Base-by-base conservation (phyloP, 768 basidiomycete genomes). In the Agaricus subrufescens region DNA sequence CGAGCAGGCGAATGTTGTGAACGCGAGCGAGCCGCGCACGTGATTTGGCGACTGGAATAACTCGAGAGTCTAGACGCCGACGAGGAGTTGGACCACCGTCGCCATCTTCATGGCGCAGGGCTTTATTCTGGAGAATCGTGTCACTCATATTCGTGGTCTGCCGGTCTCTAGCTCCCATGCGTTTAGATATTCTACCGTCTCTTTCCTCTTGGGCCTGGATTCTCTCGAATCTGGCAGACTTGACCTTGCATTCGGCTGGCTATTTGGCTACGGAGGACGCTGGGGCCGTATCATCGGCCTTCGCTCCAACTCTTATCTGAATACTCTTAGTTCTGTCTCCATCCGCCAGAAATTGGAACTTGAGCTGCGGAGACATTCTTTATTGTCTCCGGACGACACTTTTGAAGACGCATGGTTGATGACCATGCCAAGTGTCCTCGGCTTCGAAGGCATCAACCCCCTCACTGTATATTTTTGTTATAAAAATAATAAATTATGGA, bases 391-490 rank as follows among this genome's bases (percentile, higher is more conserved):
- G 3, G 51, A 61, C 26, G 55, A 58, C 12, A 48, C 51, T 3
- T 37, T 86, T 4, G 69, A 75, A 5, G 82, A 82, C 56, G 77
- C 80, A 0, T 91, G 86, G 85, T 79, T 89, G 73, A 71, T 89
- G 69, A 86, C 87, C 2, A 87, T 88, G 83, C 87, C 87, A 3
- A 82, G 78, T 51, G 80, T 82, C 50, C 56, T 85, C 29, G 87
- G 87, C 0, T 79, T 75, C 50, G 83, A 86, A 63, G 88, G 85
- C 0, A 85, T 88, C 52, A 89, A 89, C 57, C 88, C 88, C 0
- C 68, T 89, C 43, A 83, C 83, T 1, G 81, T 86, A 26, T 88
- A 87, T 66, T 87, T 82, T 59, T 79, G 82, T 62, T 89, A 89
- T 63, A 64, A 71, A 43, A 56, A 64, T 4, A 66, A 61, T 0